Conservation (phyloP, 345 rosid species). For the Aegle marmelos region DNA sequence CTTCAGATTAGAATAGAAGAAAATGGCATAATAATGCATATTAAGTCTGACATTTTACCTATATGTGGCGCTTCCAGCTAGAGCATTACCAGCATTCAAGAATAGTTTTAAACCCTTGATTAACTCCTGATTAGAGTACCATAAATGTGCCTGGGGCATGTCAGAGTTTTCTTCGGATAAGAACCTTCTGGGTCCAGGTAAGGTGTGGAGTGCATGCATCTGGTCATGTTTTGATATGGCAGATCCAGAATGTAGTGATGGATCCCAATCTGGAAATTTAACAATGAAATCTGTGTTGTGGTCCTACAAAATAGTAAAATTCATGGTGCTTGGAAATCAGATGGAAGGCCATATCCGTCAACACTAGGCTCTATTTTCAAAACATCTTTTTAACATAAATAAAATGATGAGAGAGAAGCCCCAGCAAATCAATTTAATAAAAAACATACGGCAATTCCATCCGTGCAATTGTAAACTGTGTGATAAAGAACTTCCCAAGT, state of each 20-base stretch:
- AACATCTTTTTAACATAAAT: not conserved
- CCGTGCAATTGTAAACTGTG: constrained; percentile 85
- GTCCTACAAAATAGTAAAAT: constrained; percentile 49
- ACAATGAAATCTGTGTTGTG: constrained; percentile 95
- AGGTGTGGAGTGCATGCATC: constrained; percentile 23
- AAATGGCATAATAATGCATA: not conserved
- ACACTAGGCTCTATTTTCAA: not conserved
- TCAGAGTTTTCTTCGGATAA: constrained; percentile 43
- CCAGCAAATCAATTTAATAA: constrained; percentile 5
- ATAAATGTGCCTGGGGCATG: constrained; percentile 75
- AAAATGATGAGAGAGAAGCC: not conserved
- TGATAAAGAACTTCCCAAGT: constrained; percentile 85
- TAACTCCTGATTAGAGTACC: constrained; percentile 70
- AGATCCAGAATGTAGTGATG: constrained; percentile 39
- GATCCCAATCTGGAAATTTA: constrained; percentile 88
- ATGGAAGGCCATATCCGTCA: not conserved
- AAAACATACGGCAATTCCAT: constrained; percentile 72
- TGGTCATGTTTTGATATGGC: constrained; percentile 24
- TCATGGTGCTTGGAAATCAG: not conserved
- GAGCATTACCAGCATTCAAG: constrained; percentile 67
- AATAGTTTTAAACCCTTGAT: constrained; percentile 59
- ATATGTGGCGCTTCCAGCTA: constrained; percentile 64
- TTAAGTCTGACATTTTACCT: constrained; percentile 40
- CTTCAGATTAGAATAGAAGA: not conserved
- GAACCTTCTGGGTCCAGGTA: constrained; percentile 49